Base-by-base conservation (phyloP, 805 yeast species). In the Ogataea saltuana region DNA sequence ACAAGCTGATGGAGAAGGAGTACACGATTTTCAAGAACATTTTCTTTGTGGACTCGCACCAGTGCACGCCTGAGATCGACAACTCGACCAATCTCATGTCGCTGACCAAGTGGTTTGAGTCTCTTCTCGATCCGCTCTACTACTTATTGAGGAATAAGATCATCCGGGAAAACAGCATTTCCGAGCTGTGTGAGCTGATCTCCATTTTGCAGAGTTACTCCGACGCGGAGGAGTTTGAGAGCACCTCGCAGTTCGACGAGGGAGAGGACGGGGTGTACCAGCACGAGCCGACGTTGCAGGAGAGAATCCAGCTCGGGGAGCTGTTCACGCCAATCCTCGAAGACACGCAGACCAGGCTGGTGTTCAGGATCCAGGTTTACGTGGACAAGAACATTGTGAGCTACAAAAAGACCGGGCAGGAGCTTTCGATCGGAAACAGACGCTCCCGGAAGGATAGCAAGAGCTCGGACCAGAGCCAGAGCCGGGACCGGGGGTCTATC, bases 311-410 rank as follows among this genome's bases (percentile, higher is more conserved):
- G 16, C 46, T 43, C 18, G 86, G 81, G 8, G 72, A 70, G 33
- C 64, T 88, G 4, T 82, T 87, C 49, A 78, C 77, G 42, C 90
- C 95, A 0, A 76, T 88, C 9, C 61, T 85, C 19, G 80, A 81
- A 44, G 95, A 85, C 55, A 78, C 83, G 0, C 98, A 91, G 63
- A 74, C 87, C 2, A 70, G 97, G 46, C 69, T 91, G 29, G 83
- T 88, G 2, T 86, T 90, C 61, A 72, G 91, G 52, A 83, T 85
- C 10, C 93, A 88, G 59, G 73, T 76, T 7, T 83, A 75, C 50
- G 78, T 88, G 22, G 91, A 85, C 48, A 77, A 78, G 25, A 80
- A 80, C 46, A 77, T 90, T 40, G 75, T 80, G 13, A 74, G 74
- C 25, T 87, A 85, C 56, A 76, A 70, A 47, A 88, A 95, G 2